Evolutionary conservation across 2,329 filamentous ascomycete genomes (phyloP), one percentile per base, ranked within the genome.

Genomic region (Fusarium continuum): DNA sequence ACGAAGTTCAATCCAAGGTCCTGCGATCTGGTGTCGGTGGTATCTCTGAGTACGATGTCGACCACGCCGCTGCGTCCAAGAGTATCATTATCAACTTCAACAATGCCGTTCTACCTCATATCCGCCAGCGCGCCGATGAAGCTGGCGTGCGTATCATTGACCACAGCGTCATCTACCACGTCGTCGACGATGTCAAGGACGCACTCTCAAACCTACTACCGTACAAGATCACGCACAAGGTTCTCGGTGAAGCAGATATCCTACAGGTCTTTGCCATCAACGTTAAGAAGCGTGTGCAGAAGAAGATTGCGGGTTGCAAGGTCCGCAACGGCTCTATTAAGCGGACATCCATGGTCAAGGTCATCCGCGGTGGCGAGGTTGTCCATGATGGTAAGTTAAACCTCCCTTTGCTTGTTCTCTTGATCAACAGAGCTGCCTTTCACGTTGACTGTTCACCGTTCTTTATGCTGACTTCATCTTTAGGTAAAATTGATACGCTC

Each of bases 1-100:
- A 92, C 68, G 92, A 98, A 74, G 89, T 97, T 32, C 85, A 82
- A 26, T 85, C 93, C 13, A 86, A 88, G 53, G 83, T 99, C 55
- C 85, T 99, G 29, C 88, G 90, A 19, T 89, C 90, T 4, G 87
- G 84, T 3, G 90, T 95, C 2, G 96, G 95, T 2, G 82, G 88
- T 20, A 84, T 98, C 35, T 87, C 85, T 28, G 92, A 97, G 77
- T 96, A 88, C 64, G 95, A 99, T 74, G 83, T 99, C 51, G 91
- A 97, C 72, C 91, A 95, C 73, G 94, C 95, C 0, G 87, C 90
- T 1, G 86, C 86, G 16, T 91, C 94, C 2, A 83, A 86, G 23
- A 92, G 91, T 29, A 80, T 89, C 68, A 87, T 98, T 64, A 82
- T 98, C 75, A 91, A 91, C 69, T 99, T 99, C 83, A 97, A 97